Base-by-base conservation (phyloP, 768 basidiomycete species). In the Clitopilus passeckerianus region DNA sequence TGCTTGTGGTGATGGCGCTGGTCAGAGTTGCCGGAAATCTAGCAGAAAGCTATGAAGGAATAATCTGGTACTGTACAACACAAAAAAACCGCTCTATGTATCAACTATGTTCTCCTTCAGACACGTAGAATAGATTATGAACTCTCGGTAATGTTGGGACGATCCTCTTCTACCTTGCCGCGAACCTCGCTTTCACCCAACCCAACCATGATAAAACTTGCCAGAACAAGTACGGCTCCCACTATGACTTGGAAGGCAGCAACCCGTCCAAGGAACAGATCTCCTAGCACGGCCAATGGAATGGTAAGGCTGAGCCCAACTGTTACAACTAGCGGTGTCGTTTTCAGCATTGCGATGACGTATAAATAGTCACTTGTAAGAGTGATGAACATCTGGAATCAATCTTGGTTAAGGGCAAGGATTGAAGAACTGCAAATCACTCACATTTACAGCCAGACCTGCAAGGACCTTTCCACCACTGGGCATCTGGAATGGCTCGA, bases 251-350 rank as follows among this genome's bases (percentile, higher is more conserved):
- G 80, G 8, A 71, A 64, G 12, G 81, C 74, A 20, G 85, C 77
- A 22, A 86, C 77, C 23, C 78, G 81, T 24, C 81, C 77, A 2
- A 91, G 75, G 59, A 87, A 69, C 61, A 85, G 76, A 66, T 96
- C 93, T 12, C 93, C 93, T 5, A 88, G 57, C 53, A 96, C 85
- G 4, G 95, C 93, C 56, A 94, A 75, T 2, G 94, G 95, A 68
- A 97, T 96, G 0, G 95, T 96, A 12, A 98, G 80, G 55, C 90
- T 91, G 6, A 98, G 80, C 22, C 95, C 95, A 57, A 97, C 79
- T 0, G 95, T 98, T 20, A 90, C 95, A n/a, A 96, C 91, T n/a
- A 95, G 75, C 0, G 95, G 95, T 1, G 94, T 94, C 7, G 95
- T 98, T 75, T 95, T 95, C 63, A 98, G 84, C 93, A 97, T 95